Evolutionary conservation across 2,329 filamentous ascomycete genomes (phyloP), one percentile per base, ranked within the genome.

Genomic region (Didymella arachidicola): DNA sequence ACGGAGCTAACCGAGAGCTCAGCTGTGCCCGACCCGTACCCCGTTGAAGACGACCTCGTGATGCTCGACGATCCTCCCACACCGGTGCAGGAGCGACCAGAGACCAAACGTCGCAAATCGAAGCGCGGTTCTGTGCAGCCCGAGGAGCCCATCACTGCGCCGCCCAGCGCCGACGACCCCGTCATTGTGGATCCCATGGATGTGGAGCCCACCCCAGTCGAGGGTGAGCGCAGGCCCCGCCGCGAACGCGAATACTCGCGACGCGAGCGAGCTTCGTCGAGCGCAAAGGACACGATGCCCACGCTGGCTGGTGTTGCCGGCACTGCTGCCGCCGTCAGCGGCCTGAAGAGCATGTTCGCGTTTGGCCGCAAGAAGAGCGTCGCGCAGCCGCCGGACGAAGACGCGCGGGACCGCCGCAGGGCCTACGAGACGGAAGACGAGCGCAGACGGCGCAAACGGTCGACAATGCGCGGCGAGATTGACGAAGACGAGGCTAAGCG

Each of bases 11-110:
- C 71, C 68, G 45, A 55, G 63, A 63, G 44, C 53, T 59, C 71
- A 74, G 71, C 73, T 61, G 74, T 78, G 59, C 82, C 80, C 60
- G 82, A 86, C 72, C 84, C 88, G 60, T 88, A 89, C 78, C 80
- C 86, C 26, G 80, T 88, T 56, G 84, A 86, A 58, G 87, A 90
- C 63, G 86, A 87, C 66, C 59, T 86, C 41, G 83, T 86, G 48
- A 83, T 86, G 65, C 77, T 76, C 12, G 80, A 79, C 54, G 75
- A 80, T 22, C 68, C 72, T 55, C 71, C 72, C 41, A 68, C 74
- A 51, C 74, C 47, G 18, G 48, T 72, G 56, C 70, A 64, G 39
- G 61, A 66, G 22, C 73, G 77, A 42, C 62, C 71, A 57, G 70
- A 76, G 46, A 67, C 75, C 62, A 78, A 75, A 46, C 73, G 75